Base-by-base conservation (phyloP, 257 asterid species). In the Nemophila menziesii region DNA sequence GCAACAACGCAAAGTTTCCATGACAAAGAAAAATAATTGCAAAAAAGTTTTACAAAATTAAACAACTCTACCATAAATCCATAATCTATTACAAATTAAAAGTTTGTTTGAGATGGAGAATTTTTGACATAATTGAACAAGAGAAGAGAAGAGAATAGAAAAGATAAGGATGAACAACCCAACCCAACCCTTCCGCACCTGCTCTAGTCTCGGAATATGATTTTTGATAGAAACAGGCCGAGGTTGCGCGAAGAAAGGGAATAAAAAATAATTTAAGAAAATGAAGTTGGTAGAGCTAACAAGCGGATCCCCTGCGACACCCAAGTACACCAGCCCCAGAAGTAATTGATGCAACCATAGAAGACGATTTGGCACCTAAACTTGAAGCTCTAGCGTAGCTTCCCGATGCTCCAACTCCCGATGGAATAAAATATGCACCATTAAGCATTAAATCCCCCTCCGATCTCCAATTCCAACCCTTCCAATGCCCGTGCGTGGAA, bases 361-460 rank as follows among this genome's bases (percentile, higher is more conserved):
- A 57, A 14, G 94, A 86, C 12, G 96, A 72, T 57, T 81, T 82
- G 52, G 96, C 96, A 22, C 94, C 89, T 46, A 86, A 68, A 60
- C 96, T 86, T 13, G 96, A 86, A 52, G 96, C 96, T 67, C 81
- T 79, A 11, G 96, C 94, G n/a, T 86, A 86, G 77, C 80, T 86
- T 22, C 83, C 82, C 2, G 93, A 74, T 52, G 96, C 94, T 44
- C 96, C 94, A 16, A 92, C 92, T 17, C 96, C 96, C 6, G 96
- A 86, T 23, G 86, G 75, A 42, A 82, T 76, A 69, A 86, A 86
- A 61, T 82, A 86, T 36, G 96, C 96, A 9, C 96, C 96, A 11
- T 86, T 86, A 6, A 79, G 77, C 92, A 78, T 81, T 43, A 86
- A 73, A 37, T 86, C 96, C 2, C 96, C 96, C 33, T 74, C 92